Base-by-base conservation (phyloP, 495 filamentous ascomycete species). In the Aspergillus saccharolyticus region DNA sequence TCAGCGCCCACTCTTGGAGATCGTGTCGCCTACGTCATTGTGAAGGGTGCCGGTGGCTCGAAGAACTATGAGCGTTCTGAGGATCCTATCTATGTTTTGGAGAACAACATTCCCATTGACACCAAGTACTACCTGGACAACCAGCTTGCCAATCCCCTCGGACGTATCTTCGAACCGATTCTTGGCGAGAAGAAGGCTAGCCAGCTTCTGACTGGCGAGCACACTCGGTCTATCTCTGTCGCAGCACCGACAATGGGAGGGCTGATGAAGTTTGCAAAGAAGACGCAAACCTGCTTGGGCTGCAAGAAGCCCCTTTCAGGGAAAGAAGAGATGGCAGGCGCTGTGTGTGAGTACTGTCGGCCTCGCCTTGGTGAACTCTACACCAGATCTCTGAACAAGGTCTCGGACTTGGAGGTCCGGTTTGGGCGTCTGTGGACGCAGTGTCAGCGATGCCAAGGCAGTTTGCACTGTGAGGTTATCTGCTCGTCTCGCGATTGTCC, bases 101-200 rank as follows among this genome's bases (percentile, higher is more conserved):
- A 99, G 68, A 88, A 99, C 80, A 97, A 97, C 63, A 82, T 99
- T 46, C 95, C 94, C 15, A 94, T 99, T 67, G 94, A 99, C 73
- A 97, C 95, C 2, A 96, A 89, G 69, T 99, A 99, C 77, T 99
- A 99, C 69, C 86, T 99, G 7, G 95, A 97, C 64, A 97, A 99
- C 70, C 94, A 99, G 71, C 87, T 99, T 6, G 86, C 94, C 7
- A 97, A 97, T 66, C 94, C 94, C 0, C 80, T 99, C 0, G 85
- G 86, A 8, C 85, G 94, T 66, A 99, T 99, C 67, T 99, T 99
- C 79, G 94, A 97, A 66, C 92, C 93, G 33, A 97, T 97, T 53
- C 77, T 97, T 3, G 94, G 94, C 9, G 91, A 96, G 70, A 89
- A 89, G 65, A 95, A 92, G 70, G 87, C 90, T 19, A 84, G 83